Evolutionary conservation across 2,329 filamentous ascomycete species (phyloP), one percentile per base, ranked within the genome.

Genomic region (Apiospora phragmitis): DNA sequence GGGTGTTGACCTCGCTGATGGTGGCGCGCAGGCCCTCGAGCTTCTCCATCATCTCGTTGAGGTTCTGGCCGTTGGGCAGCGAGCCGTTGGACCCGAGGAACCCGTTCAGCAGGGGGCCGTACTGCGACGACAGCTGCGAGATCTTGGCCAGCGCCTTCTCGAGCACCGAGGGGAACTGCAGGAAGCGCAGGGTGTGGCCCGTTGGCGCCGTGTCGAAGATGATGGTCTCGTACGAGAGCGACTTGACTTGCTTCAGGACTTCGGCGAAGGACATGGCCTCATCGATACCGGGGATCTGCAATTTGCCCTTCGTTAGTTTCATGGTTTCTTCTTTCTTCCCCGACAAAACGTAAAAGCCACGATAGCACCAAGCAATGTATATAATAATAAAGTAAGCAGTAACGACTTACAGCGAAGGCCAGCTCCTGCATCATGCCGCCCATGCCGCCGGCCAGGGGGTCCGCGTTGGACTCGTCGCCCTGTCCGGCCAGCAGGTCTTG

Each of bases 211-310:
- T 99, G 83, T 99, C 96, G 89, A 99, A 99, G 82, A 99, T 94
- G 85, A 99, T 98, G 79, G 95, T 94, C 83, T 98, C 96, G 89
- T 99, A 99, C 67, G 94, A 97, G 80, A 98, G 93, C 51, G 94
- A 97, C 85, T 98, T 98, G 85, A 99, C 96, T 84, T 99, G 96
- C 84, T 99, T 99, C 79, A 99, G 89, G 74, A 99, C 96, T 85
- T 99, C 96, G 81, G 96, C 96, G 80, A 99, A 99, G 70, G 95
- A 98, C 96, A 99, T 99, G 82, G 96, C 96, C 84, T 99, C 96
- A 81, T 99, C 96, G 73, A 99, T 97, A 84, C 96, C 96, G 24
- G 96, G 96, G 73, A 99, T 99, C 94, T 97, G 76, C 16, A 16
- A 70, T 26, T 62, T 18, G 1, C 7, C 26, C 45, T 9, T 16